A percentile compares a stretch with the other conserved stretches of the same genome.
phyloP scores from a whole-genome alignment of 2,329 filamentous ascomycete genomes.

The Fusarium nisikadoi region DNA sequence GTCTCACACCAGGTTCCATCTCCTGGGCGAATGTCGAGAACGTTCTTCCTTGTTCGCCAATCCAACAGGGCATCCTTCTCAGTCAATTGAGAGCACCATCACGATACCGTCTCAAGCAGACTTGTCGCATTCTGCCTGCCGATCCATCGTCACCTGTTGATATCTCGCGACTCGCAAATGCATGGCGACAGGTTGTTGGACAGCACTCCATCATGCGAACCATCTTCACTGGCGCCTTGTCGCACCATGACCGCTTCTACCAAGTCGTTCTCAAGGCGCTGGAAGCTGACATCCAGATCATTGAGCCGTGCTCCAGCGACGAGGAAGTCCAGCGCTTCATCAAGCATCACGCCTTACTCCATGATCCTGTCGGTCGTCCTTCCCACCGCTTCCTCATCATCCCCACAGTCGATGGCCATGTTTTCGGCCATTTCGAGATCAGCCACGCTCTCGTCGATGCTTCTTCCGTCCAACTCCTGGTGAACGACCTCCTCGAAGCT shows the following conservation, averaged over 20 bases:
- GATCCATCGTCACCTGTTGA: not conserved
- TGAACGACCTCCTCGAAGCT: not conserved
- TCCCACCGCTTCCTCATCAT: not conserved
- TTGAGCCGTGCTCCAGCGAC: not conserved
- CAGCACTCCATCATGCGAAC: constrained; percentile 1
- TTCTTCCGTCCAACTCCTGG: not conserved
- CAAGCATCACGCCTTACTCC: not conserved
- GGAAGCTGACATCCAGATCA: not conserved
- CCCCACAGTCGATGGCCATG: not conserved
- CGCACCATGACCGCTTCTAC: not conserved
- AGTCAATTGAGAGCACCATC: not conserved
- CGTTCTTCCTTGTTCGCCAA: not conserved
- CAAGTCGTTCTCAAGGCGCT: not conserved
- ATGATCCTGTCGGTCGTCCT: not conserved
- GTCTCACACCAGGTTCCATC: not conserved
- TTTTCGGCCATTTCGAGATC: not conserved
- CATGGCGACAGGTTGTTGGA: not conserved
- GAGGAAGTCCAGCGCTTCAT: not conserved
- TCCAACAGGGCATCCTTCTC: not conserved
- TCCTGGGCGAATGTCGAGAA: not conserved
- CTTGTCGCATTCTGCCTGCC: not conserved
- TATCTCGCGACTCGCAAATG: not conserved
- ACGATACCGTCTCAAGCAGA: not conserved
- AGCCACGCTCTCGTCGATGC: not conserved
- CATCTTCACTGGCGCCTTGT: not conserved